Conservation (phyloP, 108 stramenopile species). For the Skeletonema menzelii region DNA sequence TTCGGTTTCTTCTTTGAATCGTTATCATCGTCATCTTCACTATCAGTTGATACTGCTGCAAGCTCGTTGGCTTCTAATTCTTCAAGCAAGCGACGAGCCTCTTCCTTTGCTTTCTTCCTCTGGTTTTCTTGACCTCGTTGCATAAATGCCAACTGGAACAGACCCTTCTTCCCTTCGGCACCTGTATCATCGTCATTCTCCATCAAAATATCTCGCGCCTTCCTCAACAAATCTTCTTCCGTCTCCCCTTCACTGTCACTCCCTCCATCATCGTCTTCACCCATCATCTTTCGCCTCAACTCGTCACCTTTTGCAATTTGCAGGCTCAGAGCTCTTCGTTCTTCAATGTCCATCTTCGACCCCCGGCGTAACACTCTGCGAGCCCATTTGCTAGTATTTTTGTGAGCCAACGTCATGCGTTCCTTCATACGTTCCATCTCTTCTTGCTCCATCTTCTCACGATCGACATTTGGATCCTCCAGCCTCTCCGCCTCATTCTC, state of each 20-base stretch:
- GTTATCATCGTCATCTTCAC: constrained; percentile 42
- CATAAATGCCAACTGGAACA: constrained; percentile 96
- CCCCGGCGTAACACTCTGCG: constrained; percentile 84
- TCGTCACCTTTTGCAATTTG: constrained; percentile 89
- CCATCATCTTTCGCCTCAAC: constrained; percentile 80
- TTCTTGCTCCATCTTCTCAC: constrained; percentile 87
- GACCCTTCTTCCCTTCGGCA: constrained; percentile 60
- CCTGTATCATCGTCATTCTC: constrained; percentile 59
- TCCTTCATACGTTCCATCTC: constrained; percentile 95
- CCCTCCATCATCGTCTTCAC: constrained; percentile 37
- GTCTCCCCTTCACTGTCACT: constrained; percentile 40
- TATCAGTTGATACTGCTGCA: constrained; percentile 44
- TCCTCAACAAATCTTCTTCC: constrained; percentile 69
- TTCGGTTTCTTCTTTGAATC: constrained; percentile 20
- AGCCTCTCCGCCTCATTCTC: constrained; percentile 66
- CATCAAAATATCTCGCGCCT: constrained; percentile 64
- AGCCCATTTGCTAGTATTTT: constrained; percentile 99
- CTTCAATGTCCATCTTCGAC: constrained; percentile 82
- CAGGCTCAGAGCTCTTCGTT: constrained; percentile 81
- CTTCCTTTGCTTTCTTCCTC: constrained; percentile 79
- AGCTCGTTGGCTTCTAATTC: constrained; percentile 91
- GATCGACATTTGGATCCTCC: constrained; percentile 57
- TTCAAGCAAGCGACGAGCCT: constrained; percentile 77
- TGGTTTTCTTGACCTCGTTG: constrained; percentile 88
- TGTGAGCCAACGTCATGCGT: constrained; percentile 95